Conservation (phyloP, 371 early-diverging fungal species). For the Mucor mucedo region DNA sequence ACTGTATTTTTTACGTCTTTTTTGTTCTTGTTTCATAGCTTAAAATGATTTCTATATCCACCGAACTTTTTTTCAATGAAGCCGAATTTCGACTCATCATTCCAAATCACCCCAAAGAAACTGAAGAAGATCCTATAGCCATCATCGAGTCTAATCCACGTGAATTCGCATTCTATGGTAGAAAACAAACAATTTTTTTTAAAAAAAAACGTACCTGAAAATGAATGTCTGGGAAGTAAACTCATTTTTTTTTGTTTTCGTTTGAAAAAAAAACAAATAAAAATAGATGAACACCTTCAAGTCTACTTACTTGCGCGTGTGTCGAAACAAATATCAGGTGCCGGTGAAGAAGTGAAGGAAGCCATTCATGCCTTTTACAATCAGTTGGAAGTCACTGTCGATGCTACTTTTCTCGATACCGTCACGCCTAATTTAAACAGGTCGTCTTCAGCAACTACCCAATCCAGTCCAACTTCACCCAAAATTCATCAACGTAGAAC, state of each 20-base stretch:
- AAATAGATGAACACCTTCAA: constrained; percentile 49
- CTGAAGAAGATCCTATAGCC: constrained; percentile 20
- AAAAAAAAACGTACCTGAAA: neutral
- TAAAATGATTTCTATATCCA: constrained; percentile 26
- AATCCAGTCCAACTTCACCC: constrained; percentile 44
- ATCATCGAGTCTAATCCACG: constrained; percentile 36
- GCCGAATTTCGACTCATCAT: constrained; percentile 72
- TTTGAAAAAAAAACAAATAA: neutral
- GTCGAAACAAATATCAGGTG: constrained; percentile 37
- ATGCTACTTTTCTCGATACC: constrained; percentile 58
- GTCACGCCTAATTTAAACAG: constrained; percentile 16
- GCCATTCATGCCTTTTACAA: constrained; percentile 49
- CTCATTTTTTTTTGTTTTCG: neutral
- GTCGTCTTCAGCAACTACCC: constrained; percentile 30
- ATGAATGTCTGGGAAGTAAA: neutral
- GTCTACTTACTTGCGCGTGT: constrained; percentile 41
- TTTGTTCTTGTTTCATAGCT: neutral
- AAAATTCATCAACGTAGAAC: constrained; percentile 27
- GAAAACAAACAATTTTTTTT: neutral
- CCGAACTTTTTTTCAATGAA: constrained; percentile 53
- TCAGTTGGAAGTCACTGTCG: constrained; percentile 64
- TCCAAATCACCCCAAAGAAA: constrained; percentile 55
- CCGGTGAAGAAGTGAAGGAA: constrained; percentile 38
- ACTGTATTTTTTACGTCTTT: neutral
- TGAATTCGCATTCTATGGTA: constrained; percentile 53